Percentiles rank a stretch among this genome's conserved stretches.
These are phyloP conservation scores for Lachancea fermentati DNA, from an alignment of 805 yeast genomes.

Conservation along the genomic window DNA sequence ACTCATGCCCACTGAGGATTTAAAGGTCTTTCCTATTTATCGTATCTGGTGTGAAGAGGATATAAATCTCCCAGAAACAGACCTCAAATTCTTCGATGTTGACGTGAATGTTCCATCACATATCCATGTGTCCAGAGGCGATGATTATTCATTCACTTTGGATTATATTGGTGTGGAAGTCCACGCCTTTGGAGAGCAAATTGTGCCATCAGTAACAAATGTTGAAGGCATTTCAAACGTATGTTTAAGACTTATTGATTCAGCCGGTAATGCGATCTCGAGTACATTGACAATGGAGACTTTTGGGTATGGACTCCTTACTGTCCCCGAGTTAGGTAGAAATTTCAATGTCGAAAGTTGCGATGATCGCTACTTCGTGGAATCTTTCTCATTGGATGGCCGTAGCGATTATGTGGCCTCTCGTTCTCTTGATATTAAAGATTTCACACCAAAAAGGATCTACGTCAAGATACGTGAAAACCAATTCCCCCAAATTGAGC, in stretches of 20 bases:
- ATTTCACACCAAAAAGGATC: conserved; percentile 17
- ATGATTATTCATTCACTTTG: conserved; percentile 41
- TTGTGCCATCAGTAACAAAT: conserved; percentile 17
- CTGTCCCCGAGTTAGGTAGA: conserved; percentile 7
- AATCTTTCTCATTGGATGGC: conserved; percentile 20
- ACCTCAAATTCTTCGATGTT: conserved; percentile 23
- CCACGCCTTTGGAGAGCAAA: conserved; percentile 44
- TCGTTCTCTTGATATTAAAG: conserved; percentile 12
- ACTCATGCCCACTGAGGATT: conserved; percentile 49
- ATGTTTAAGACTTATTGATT: conserved; percentile 43
- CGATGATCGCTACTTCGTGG: conserved; percentile 19
- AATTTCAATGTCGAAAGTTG: conserved; percentile 17
- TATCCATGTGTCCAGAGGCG: conserved; percentile 35
- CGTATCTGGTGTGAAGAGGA: conserved; percentile 43
- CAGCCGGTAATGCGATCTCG: conserved; percentile 21
- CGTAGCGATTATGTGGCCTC: conserved; percentile 21
- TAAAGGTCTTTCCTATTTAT: conserved; percentile 43
- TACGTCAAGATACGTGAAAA: conserved; percentile 16
- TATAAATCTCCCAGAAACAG: conserved; percentile 38
- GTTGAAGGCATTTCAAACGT: conserved; percentile 40
- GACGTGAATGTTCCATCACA: conserved; percentile 22
- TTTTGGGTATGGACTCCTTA: conserved; percentile 76
- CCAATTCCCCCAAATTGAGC: neutral
- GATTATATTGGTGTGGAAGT: conserved; percentile 54
- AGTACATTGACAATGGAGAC: conserved; percentile 75